These are phyloP conservation scores for Saksenaea oblongispora DNA, from an alignment of 371 early-diverging fungal genomes.

Conservation along the genomic window DNA sequence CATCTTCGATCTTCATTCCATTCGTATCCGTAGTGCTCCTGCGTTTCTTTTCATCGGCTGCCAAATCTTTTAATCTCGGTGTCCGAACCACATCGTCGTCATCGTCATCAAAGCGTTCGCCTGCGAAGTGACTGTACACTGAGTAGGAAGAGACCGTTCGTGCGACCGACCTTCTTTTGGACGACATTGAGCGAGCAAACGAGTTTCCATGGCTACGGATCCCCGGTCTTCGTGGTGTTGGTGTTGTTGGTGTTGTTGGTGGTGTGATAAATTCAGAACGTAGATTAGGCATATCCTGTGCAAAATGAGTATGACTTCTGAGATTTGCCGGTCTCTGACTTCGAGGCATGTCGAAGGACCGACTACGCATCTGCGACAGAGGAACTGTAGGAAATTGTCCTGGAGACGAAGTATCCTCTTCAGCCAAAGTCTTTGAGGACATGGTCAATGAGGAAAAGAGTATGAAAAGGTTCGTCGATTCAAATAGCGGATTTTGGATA, in stretches of 20 bases:
- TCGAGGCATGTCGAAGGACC: not conserved
- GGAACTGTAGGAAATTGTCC: not conserved
- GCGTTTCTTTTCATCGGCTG: not conserved
- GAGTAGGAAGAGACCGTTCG: slow-evolving; percentile 30
- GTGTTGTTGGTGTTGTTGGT: not conserved
- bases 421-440: not conserved
- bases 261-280: slow-evolving; percentile 1
- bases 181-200: not conserved
- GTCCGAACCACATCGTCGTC: not conserved
- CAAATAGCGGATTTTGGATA: not conserved
- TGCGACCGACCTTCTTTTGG: slow-evolving; percentile 19
- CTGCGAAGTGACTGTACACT: slow-evolving; percentile 32
- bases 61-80: not conserved
- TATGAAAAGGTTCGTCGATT: not conserved
- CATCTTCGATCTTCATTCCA: not conserved
- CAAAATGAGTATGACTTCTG: slow-evolving; percentile 2
- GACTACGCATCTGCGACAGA: not conserved
- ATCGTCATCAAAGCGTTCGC: slow-evolving; percentile 22
- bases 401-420: not conserved
- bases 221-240: slow-evolving; percentile 8
- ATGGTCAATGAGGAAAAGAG: not conserved
- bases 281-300: not conserved
- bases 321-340: not conserved
- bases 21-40: not conserved
- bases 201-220: slow-evolving; percentile 6